Conservation (phyloP, 169 alveolate species). For the Theileria annulata region DNA sequence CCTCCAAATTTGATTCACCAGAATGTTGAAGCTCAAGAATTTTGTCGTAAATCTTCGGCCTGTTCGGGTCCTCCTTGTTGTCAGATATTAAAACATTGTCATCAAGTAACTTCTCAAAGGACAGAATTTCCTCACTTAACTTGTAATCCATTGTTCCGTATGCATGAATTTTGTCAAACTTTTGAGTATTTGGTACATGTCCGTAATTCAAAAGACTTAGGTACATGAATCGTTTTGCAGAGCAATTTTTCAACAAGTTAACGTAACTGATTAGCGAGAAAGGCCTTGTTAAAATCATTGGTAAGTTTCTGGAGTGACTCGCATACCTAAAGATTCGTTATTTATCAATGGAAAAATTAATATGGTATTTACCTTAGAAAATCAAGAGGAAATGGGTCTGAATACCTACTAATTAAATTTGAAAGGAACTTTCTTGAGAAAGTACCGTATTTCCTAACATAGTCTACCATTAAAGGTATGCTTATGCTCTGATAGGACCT, state of each 20-base stretch:
- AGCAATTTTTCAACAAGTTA: conserved; percentile 72
- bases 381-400: conserved; percentile 69
- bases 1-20: conserved; percentile 22
- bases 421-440: conserved; percentile 76
- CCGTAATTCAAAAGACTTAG: conserved; percentile 68
- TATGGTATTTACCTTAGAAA: conserved; percentile 45
- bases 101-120: conserved; percentile 57
- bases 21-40: conserved; percentile 41
- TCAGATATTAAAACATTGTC: conserved; percentile 20
- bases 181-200: conserved; percentile 62
- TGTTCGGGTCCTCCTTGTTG: conserved; percentile 10
- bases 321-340: conserved; percentile 13
- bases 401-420: conserved; percentile 66
- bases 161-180: conserved; percentile 54
- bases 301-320: conserved; percentile 46
- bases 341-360: conserved; percentile 26
- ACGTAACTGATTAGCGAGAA: conserved; percentile 72
- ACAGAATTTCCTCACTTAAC: conserved; percentile 45
- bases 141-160: conserved; percentile 53
- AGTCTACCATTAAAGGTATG: conserved; percentile 79
- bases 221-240: conserved; percentile 77
- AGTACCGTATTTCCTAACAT: conserved; percentile 75
- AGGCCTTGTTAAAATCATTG: conserved; percentile 72
- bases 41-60: conserved; percentile 44
- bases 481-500: conserved; percentile 77